Percentiles rank a stretch among this genome's conserved stretches.
Conservation (phyloP, 148 eudicot species). For the Chenopodium album region DNA sequence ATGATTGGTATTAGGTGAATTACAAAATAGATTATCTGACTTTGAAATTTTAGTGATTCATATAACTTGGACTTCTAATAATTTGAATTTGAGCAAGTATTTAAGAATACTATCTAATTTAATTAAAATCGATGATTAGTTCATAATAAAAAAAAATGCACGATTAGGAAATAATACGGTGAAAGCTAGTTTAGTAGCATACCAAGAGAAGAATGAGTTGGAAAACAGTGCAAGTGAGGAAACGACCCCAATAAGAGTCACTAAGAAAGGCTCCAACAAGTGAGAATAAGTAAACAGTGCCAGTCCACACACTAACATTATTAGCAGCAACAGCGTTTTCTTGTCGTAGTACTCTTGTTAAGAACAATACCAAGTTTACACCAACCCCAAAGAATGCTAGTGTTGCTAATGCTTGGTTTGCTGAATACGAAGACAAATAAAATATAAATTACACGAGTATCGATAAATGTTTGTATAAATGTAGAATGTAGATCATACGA, state of each 20-base stretch:
- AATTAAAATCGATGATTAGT: too few species aligned
- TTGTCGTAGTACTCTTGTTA: constrained; percentile 76
- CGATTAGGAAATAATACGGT: not conserved
- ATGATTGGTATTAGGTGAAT: too few species aligned
- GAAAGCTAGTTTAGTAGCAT: not conserved
- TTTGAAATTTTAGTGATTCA: too few species aligned
- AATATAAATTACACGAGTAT: too few species aligned
- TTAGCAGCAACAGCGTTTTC: constrained; percentile 86
- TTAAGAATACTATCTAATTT: too few species aligned
- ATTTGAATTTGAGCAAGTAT: too few species aligned
- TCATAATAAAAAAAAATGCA: too few species aligned
- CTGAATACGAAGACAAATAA: constrained; percentile 31
- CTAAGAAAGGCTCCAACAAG: constrained; percentile 88
- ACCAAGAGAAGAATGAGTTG: constrained; percentile 69
- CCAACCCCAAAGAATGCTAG: constrained; percentile 91
- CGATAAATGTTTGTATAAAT: too few species aligned
- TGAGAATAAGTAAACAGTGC: constrained; percentile 88
- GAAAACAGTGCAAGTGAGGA: constrained; percentile 72
- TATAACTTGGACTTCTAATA: too few species aligned
- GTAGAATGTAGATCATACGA: too few species aligned
- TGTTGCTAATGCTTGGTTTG: constrained; percentile 84
- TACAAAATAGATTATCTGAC: too few species aligned
- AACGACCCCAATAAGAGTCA: constrained; percentile 97
- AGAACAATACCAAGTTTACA: constrained; percentile 82
- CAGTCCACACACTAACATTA: constrained; percentile 89